phyloP scores from a whole-genome alignment of 1,284 basidiomycete species.

The Erythrobasidium hasegawianum region DNA sequence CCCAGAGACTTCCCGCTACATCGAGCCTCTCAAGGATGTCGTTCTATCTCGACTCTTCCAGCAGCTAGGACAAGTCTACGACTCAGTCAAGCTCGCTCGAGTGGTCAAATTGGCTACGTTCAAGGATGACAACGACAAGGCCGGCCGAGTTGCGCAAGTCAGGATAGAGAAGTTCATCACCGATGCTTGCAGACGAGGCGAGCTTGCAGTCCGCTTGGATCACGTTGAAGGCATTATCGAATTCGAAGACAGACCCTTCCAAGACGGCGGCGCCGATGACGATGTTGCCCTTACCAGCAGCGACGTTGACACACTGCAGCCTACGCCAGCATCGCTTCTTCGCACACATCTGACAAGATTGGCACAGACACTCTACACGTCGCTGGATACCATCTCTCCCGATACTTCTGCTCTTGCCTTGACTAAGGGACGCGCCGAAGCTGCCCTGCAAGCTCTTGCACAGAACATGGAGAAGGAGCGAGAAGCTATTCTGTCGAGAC shows the following conservation, averaged over 20 bases:
- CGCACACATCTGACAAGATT: constrained; percentile 71
- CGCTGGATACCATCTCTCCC: constrained; percentile 55
- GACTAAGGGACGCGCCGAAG: constrained; percentile 46
- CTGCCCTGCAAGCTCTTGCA: constrained; percentile 51
- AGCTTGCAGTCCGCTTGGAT: constrained; percentile 83
- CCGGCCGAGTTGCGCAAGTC: constrained; percentile 58
- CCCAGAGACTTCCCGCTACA: constrained; percentile 61
- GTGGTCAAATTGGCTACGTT: constrained; percentile 62
- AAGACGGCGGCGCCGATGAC: constrained; percentile 45
- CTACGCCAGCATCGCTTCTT: constrained; percentile 64
- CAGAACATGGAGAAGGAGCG: constrained; percentile 57
- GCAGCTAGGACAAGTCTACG: constrained; percentile 91
- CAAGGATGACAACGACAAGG: constrained; percentile 72
- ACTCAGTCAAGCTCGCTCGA: constrained; percentile 73
- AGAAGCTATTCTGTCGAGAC: constrained; percentile 67
- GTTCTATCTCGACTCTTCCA: constrained; percentile 89
- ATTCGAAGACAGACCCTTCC: constrained; percentile 67
- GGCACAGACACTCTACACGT: constrained; percentile 68
- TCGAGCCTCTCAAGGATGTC: constrained; percentile 85
- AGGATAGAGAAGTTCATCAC: constrained; percentile 68
- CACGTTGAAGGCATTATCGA: constrained; percentile 81
- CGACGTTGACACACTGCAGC: constrained; percentile 58
- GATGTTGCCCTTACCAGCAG: constrained; percentile 55
- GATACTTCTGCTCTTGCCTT: constrained; percentile 48
- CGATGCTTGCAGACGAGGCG: constrained; percentile 82